Conservation (phyloP, 768 basidiomycete species). For the Daedalea quercina region DNA sequence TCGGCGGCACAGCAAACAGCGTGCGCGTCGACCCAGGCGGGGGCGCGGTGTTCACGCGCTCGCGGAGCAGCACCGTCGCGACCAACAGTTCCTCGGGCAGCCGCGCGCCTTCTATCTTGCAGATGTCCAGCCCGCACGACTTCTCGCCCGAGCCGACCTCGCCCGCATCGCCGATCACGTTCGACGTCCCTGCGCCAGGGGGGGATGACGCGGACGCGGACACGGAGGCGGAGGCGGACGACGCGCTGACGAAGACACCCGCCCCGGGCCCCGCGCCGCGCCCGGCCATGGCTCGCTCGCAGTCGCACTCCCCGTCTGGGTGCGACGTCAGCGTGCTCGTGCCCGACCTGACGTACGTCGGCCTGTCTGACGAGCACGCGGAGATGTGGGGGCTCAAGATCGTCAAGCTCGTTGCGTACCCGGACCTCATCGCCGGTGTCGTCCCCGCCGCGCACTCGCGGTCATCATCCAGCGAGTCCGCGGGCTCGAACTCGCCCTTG, state of each 20-base stretch:
- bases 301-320: conserved; percentile 48
- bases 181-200: background rate
- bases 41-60: conserved; percentile 44
- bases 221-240: background rate
- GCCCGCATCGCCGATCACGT: background rate
- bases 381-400: conserved; percentile 75
- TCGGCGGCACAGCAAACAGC: conserved; percentile 12
- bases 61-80: conserved; percentile 33
- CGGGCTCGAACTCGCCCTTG: background rate
- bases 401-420: conserved; percentile 70
- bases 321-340: conserved; percentile 56
- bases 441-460: background rate
- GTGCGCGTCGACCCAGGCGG: conserved; percentile 20
- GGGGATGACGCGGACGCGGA: background rate
- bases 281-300: conserved; percentile 23
- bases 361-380: conserved; percentile 58
- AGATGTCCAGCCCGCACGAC: conserved; percentile 4
- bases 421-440: conserved; percentile 46
- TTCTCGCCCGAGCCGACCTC: background rate
- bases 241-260: background rate
- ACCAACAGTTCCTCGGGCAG: conserved; percentile 13
- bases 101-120: background rate
- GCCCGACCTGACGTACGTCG: conserved; percentile 74
- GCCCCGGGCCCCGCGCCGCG: background rate
- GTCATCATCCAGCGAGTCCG: conserved; percentile 6